These are phyloP conservation scores for Nigrograna mackinnonii DNA, from an alignment of 2,329 filamentous ascomycete genomes.

Conservation along the genomic window DNA sequence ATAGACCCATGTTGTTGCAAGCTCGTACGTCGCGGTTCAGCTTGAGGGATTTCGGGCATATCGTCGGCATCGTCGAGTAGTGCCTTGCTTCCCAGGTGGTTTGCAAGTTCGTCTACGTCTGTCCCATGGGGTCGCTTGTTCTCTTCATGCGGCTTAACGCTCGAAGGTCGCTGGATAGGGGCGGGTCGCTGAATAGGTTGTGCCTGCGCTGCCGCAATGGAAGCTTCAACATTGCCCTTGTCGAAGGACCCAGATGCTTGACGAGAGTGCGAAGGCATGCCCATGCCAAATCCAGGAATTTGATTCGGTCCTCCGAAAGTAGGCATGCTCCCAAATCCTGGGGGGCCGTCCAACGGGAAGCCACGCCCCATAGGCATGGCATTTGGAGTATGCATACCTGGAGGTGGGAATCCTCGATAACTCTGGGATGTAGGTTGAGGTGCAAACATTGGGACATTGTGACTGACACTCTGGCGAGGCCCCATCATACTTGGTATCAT, in stretches of 20 bases:
- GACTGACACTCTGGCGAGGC: slow-evolving; percentile 53
- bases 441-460: slow-evolving; percentile 60
- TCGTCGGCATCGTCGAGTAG: slow-evolving; percentile 66
- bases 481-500: slow-evolving; percentile 58
- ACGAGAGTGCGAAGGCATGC: slow-evolving; percentile 66
- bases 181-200: slow-evolving; percentile 81
- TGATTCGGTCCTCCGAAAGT: slow-evolving; percentile 39
- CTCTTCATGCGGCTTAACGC: slow-evolving; percentile 61
- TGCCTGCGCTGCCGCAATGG: slow-evolving; percentile 53
- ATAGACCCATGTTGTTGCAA: slow-evolving; percentile 37
- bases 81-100: slow-evolving; percentile 88
- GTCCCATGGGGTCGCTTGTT: slow-evolving; percentile 40
- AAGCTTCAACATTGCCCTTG: slow-evolving; percentile 62
- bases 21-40: slow-evolving; percentile 47
- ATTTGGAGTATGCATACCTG: slow-evolving; percentile 61
- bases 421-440: slow-evolving; percentile 55
- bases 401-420: slow-evolving; percentile 61
- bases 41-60: slow-evolving; percentile 64
- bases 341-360: slow-evolving; percentile 59
- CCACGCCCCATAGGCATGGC: slow-evolving; percentile 61
- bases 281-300: slow-evolving; percentile 44
- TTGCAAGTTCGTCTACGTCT: slow-evolving; percentile 72
- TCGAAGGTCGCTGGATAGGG: slow-evolving; percentile 86
- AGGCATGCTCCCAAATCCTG: slow-evolving; percentile 56
- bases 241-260: slow-evolving; percentile 71